Evolutionary conservation across 805 yeast genomes (phyloP), one percentile per base, ranked within the genome.

Genomic region (Ogataea trehaloabstinens): DNA sequence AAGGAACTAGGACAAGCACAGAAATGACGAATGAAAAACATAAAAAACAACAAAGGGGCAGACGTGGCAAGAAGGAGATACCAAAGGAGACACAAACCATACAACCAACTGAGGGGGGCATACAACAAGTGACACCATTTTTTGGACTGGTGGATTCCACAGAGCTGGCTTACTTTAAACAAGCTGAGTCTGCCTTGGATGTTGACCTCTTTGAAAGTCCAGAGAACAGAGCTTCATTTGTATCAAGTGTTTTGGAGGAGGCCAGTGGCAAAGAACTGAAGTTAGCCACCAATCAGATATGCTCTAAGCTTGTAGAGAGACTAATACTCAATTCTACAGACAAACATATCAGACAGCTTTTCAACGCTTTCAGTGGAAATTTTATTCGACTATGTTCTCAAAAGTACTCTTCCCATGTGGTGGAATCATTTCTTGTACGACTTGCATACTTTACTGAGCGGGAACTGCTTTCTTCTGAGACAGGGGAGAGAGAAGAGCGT

Each of bases 261-360:
- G 76, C 89, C 17, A 71, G 74, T 34, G 96, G 96, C 2, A 89
- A 90, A 53, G 98, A 91, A 62, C 68, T 93, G 50, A 91, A 93
- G 61, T 70, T 91, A 28, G 96, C 85, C 4, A 91, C 96, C 2
- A 90, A 91, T 56, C 97, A 90, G 56, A 88, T 91, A 41, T 89
- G 97, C 61, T 91, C 98, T 18, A 91, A 91, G 59, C 70, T 93
- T 42, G 73, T 93, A 70, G 99, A 91, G 63, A 72, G 99, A 56
- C 66, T 91, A 44, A 74, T 91, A n/a, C 63, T 85, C 29, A 65
- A 69, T 15, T 82, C 90, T 12, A 70, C 73, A 19, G 82, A 79
- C 44, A 67, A 63, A 10, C 95, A 88, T 58, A 61, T 88, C 42
- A 80, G 80, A 51, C 67, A 69, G 22, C 56, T 90, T 0, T 85